phyloP scores from a whole-genome alignment of 2,329 filamentous ascomycete species.

The Calonectria hongkongensis region DNA sequence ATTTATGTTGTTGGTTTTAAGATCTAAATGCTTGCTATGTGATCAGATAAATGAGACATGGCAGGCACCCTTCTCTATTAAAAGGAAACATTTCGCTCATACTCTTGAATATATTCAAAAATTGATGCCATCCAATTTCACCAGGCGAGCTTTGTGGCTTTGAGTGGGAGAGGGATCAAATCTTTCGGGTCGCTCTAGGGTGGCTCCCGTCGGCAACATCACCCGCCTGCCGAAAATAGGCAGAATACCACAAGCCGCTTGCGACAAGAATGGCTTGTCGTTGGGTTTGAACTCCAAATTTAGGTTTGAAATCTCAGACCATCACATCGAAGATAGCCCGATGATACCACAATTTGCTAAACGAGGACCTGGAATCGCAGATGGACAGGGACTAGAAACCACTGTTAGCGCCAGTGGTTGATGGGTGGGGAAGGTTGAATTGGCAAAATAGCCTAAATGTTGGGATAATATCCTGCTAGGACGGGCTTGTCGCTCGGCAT shows the following conservation, averaged over 20 bases:
- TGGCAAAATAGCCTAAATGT: conserved; percentile 33
- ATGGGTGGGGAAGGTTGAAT: background rate
- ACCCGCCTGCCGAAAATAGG: conserved; percentile 15
- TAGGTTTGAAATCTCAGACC: conserved; percentile 2
- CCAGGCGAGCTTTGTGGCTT: background rate
- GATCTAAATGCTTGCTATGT: too few species aligned
- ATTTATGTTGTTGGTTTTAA: too few species aligned
- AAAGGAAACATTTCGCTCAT: too few species aligned
- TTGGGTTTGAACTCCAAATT: background rate
- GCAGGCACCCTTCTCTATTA: too few species aligned
- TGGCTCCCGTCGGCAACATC: background rate
- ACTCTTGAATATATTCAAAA: too few species aligned
- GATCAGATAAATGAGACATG: too few species aligned
- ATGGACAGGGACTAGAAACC: background rate
- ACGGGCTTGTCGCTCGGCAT: background rate
- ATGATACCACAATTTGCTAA: conserved; percentile 5
- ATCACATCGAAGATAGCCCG: conserved; percentile 10
- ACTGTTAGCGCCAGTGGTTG: background rate
- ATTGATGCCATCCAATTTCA: too few species aligned
- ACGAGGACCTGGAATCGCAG: conserved; percentile 13
- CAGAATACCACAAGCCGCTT: conserved; percentile 1
- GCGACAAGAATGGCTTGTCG: background rate
- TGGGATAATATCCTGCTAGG: conserved; percentile 8
- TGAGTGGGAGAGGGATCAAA: background rate
- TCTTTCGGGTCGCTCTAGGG: background rate